Percentiles rank a stretch among this genome's conserved stretches.
Conservation (phyloP, 2,329 filamentous ascomycete species). For the Trichoderma sp. region DNA sequence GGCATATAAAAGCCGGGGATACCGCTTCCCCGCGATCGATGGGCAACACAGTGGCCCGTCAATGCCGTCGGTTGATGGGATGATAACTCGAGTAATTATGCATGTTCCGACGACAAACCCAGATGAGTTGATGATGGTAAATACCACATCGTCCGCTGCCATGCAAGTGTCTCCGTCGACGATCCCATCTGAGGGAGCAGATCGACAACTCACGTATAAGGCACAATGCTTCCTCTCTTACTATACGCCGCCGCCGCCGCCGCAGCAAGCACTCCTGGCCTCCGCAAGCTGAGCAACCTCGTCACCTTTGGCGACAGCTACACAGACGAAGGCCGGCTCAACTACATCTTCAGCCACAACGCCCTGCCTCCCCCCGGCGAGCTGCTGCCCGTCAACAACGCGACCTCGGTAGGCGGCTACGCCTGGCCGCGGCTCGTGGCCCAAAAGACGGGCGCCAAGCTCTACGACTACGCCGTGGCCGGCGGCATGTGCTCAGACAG, state of each 20-base stretch:
- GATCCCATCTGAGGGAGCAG: background rate
- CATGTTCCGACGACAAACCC: background rate
- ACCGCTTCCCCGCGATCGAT: background rate
- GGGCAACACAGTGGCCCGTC: background rate
- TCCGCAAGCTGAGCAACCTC: constrained; percentile 49
- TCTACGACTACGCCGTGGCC: constrained; percentile 71
- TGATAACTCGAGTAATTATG: background rate
- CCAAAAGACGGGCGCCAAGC: constrained; percentile 57
- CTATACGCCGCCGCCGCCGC: constrained; percentile 7
- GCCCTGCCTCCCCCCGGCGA: constrained; percentile 63
- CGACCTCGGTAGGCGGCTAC: constrained; percentile 65
- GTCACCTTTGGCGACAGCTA: constrained; percentile 77
- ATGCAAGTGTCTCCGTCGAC: background rate
- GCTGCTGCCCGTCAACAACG: constrained; percentile 49
- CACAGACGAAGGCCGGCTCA: constrained; percentile 69
- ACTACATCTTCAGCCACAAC: constrained; percentile 65
- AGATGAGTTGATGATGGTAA: background rate
- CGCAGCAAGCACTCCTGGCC: constrained; percentile 1
- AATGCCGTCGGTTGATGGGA: constrained; percentile 21
- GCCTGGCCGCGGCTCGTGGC: constrained; percentile 70
- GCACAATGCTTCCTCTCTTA: constrained; percentile 13
- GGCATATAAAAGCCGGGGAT: constrained; percentile 9
- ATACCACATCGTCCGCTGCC: background rate
- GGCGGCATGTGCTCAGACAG: constrained; percentile 74
- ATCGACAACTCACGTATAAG: background rate